Conservation (phyloP, 495 filamentous ascomycete genomes). For the Penicillium ochrochloron region DNA sequence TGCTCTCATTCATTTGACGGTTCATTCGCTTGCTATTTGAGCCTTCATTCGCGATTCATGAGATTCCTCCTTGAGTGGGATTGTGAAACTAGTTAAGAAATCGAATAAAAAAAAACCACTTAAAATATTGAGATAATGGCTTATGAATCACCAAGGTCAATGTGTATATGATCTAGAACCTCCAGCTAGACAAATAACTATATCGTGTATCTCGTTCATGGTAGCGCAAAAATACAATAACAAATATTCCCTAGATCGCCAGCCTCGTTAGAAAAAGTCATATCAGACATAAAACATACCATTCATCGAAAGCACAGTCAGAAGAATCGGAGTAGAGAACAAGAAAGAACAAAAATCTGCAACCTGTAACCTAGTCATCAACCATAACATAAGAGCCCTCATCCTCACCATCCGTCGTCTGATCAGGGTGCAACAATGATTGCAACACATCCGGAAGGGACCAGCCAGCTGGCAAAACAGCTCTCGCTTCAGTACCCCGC, state of each 20-base stretch:
- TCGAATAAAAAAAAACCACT: conserved; percentile 10
- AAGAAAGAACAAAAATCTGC: not conserved
- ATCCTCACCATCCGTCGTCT: not conserved
- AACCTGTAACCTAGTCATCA: conserved; percentile 5
- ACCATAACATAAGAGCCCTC: not conserved
- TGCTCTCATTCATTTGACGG: conserved; percentile 3
- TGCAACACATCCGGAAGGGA: conserved; percentile 22
- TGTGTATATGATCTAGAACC: not conserved
- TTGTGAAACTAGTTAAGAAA: conserved; percentile 5
- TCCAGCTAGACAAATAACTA: not conserved
- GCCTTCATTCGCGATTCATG: not conserved
- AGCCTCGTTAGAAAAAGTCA: not conserved
- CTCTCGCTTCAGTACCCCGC: conserved; percentile 36
- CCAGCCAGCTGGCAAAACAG: conserved; percentile 26
- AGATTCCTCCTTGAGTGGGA: not conserved
- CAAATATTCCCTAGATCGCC: not conserved
- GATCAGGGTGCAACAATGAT: conserved; percentile 6
- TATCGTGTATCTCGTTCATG: conserved; percentile 7
- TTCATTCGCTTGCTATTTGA: not conserved
- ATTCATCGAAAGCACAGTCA: not conserved
- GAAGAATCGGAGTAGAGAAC: not conserved
- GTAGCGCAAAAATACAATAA: not conserved
- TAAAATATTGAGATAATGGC: not conserved
- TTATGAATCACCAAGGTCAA: not conserved
- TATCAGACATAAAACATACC: not conserved